Evolutionary conservation across 2,329 filamentous ascomycete genomes (phyloP), one percentile per base, ranked within the genome.

Genomic region (Ploettnerulaceae sp.): DNA sequence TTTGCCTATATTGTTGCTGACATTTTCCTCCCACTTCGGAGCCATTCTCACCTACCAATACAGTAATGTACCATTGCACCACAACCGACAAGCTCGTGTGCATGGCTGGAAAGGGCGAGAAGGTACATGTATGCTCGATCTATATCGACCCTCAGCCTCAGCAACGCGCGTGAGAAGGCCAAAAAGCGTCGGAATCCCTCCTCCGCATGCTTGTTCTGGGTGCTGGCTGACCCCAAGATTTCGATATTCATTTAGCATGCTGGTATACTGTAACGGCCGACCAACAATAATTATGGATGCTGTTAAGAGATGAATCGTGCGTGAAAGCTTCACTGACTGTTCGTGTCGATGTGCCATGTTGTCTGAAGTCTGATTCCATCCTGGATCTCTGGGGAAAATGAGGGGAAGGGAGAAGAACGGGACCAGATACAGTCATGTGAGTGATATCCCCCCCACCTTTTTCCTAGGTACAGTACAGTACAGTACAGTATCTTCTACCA

Each of bases 1-100:
- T 46, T 35, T 40, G 44, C 44, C 44, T 40, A 40, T 47, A 40
- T 40, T 47, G 44, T 36, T 29, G 44, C n/a, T n/a, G n/a, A n/a
- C n/a, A 33, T 22, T 28, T 40, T 7, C 20, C 28, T 29, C 26
- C 36, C 28, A 26, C 29, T 11, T 15, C 21, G 28, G 21, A 34
- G 18, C 7, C 15, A 28, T 38, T 39, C 12, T 18, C 20, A 29
- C n/a, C 33, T 38, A 32, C 44, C 44, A 47, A 47, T 47, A 22
- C 34, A n/a, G n/a, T n/a, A n/a, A n/a, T n/a, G n/a, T n/a, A n/a
- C n/a, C 37, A 24, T 5, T 21, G n/a, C 33, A 15, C 20, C 4
- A 11, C 22, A 31, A 21, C 28, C 35, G 43, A 46, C 22, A 22
- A 21, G 28, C 15, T 34, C 28, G 39, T 46, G 35, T 46, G 26